Base-by-base conservation (phyloP, 2,329 filamentous ascomycete species). In the Didymella glomerata region DNA sequence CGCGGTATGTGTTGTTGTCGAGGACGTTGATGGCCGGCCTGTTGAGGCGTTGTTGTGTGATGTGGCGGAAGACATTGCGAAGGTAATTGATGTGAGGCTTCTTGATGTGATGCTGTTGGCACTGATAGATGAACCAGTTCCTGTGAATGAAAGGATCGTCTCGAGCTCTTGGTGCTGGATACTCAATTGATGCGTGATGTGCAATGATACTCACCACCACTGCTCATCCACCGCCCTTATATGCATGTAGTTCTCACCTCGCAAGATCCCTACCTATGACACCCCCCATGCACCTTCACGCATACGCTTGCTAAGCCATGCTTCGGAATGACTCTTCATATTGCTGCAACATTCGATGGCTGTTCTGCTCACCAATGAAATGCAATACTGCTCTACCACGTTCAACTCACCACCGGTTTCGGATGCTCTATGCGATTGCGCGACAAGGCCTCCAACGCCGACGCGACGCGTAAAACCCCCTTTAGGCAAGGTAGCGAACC, bases 41-140 rank as follows among this genome's bases (percentile, higher is more conserved):
- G 51, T 8, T 8, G 51, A 24, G 28, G 46, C 25, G n/a, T 24
- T 16, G 51, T 28, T 48, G 28, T 40, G 20, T 44, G 57, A 14
- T 28, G 51, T 49, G 13, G 25, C 49, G n/a, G 59, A 46, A 14
- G 57, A 45, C 59, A 61, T 61, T 27, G 38, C 54, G 49, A 14
- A 13, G 25, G 10, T 30, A 20, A 18, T 24, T 20, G 27, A 14
- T 44, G 32, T 34, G 32, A 36, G 14, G 14, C 16, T n/a, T 16
- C 30, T 25, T 18, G 27, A 14, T 44, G 32, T 36, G 32, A 36
- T 18, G 11, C 16, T 36, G 32, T 16, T n/a, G 16, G 13, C 10
- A 5, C 4, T 24, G 27, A 16, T 32, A 11, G 20, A n/a, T 24
- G 11, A n/a, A 2, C 13, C n/a, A n/a, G 44, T 28, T 34, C 14